A percentile compares a stretch with the other conserved stretches of the same genome.
Evolutionary conservation across 192 early-diverging fungal species (phyloP).

Genomic region (Gryganskiella cystojenkinii): DNA sequence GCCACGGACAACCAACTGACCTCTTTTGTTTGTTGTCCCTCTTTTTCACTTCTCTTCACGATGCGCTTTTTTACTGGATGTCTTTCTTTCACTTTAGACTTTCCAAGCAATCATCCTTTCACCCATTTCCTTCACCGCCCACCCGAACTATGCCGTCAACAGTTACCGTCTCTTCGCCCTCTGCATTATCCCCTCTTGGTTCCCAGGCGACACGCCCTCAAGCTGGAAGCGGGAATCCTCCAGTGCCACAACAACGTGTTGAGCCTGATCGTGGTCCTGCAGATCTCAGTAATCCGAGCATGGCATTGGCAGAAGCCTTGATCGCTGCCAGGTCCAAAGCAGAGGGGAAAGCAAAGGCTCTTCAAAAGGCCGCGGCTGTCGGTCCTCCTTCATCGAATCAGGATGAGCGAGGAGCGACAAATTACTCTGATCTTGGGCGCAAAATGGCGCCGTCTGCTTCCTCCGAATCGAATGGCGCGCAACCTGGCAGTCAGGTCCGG

Average conservation of each 20-base stretch:
- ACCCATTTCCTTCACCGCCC: constrained; percentile 47
- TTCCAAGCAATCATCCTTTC: constrained; percentile 27
- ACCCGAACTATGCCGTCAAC: constrained; percentile 17
- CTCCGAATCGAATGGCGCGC: constrained; percentile 2
- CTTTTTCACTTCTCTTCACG: background rate
- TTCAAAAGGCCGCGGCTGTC: constrained; percentile 5
- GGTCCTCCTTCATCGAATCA: too few species aligned
- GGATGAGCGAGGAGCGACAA: too few species aligned
- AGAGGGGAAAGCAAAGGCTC: constrained; percentile 12
- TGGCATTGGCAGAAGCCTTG: constrained; percentile 40
- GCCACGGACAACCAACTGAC: constrained; percentile 7
- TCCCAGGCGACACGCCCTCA: constrained; percentile 4
- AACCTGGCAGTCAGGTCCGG: constrained; percentile 10
- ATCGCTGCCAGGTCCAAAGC: constrained; percentile 41
- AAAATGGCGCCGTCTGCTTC: background rate
- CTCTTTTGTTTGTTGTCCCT: background rate
- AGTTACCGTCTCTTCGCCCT: background rate
- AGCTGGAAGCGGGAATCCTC: constrained; percentile 7
- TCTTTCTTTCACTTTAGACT: too few species aligned
- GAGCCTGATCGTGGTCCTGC: constrained; percentile 49
- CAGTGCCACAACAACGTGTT: constrained; percentile 11
- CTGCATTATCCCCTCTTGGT: constrained; percentile 4
- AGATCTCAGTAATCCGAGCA: constrained; percentile 48
- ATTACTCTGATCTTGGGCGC: too few species aligned
- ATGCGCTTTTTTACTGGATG: too few species aligned